Conservation (phyloP, 129 eudicot genomes). For the Centrapalus pauciflorus region DNA sequence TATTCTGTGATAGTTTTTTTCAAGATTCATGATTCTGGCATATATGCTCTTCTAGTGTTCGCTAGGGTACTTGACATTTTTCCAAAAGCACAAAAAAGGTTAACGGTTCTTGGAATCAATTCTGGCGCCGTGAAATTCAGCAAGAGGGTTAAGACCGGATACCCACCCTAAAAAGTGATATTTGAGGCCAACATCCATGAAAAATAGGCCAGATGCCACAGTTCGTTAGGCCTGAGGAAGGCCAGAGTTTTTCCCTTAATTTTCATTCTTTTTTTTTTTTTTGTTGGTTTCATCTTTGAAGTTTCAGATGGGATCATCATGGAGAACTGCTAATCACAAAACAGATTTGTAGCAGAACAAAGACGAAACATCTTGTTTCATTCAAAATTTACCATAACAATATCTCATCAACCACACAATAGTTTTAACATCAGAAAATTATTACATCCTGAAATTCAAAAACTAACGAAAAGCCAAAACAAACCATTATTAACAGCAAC, state of each 20-base stretch:
- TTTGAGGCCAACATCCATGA: neutral
- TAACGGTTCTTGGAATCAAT: neutral
- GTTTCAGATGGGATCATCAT: neutral
- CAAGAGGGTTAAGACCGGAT: neutral
- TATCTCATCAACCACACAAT: conserved; percentile 11
- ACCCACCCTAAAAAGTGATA: no score
- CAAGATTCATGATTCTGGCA: neutral
- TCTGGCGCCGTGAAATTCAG: neutral
- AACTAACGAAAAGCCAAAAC: conserved; percentile 3
- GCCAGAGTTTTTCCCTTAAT: no score
- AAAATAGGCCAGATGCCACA: neutral
- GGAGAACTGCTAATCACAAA: neutral
- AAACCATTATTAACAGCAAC: conserved; percentile 12
- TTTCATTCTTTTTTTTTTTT: no score
- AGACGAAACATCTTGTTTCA: neutral
- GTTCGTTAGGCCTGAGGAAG: neutral
- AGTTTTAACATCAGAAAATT: conserved; percentile 18
- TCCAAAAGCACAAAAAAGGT: neutral
- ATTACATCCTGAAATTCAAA: conserved; percentile 13
- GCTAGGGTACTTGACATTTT: neutral
- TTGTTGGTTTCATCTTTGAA: no score
- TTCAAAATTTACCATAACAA: neutral
- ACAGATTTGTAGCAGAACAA: neutral
- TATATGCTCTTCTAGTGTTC: neutral
- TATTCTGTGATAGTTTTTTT: neutral